Evolutionary conservation across 495 filamentous ascomycete species (phyloP).

Genomic region (Coniosporium apollinis): DNA sequence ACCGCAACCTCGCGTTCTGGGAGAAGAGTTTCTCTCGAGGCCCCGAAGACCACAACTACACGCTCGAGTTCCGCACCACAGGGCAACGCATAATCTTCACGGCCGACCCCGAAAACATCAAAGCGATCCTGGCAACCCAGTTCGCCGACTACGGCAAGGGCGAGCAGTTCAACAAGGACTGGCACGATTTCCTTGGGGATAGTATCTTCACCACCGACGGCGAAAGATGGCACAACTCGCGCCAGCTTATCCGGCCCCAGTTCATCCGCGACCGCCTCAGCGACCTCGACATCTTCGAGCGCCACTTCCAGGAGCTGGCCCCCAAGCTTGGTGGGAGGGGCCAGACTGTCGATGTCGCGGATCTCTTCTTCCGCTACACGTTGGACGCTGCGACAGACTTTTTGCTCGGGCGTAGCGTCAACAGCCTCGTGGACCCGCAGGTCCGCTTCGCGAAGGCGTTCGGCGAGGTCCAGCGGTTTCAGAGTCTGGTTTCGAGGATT

Average conservation of each 20-base stretch:
- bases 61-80: conserved; percentile 35
- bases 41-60: conserved; percentile 24
- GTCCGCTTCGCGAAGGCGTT: conserved; percentile 36
- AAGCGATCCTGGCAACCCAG: conserved; percentile 37
- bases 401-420: conserved; percentile 34
- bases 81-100: conserved; percentile 30
- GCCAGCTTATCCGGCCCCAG: conserved; percentile 38
- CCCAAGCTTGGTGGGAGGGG: conserved; percentile 24
- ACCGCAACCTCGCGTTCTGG: conserved; percentile 48
- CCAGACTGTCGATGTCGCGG: conserved; percentile 31
- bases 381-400: conserved; percentile 45
- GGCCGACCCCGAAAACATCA: conserved; percentile 39
- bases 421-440: conserved; percentile 34
- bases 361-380: conserved; percentile 35
- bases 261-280: conserved; percentile 37
- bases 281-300: conserved; percentile 35
- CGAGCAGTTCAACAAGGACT: conserved; percentile 30
- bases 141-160: conserved; percentile 42
- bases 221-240: conserved; percentile 34
- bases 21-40: conserved; percentile 28
- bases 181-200: conserved; percentile 38
- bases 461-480: conserved; percentile 33
- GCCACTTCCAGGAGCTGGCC: conserved; percentile 28
- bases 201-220: conserved; percentile 43
- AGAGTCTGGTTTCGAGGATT: conserved; percentile 24